Evolutionary conservation across 108 stramenopile genomes (phyloP), one percentile per base, ranked within the genome.

Genomic region (Skeletonema potamos): DNA sequence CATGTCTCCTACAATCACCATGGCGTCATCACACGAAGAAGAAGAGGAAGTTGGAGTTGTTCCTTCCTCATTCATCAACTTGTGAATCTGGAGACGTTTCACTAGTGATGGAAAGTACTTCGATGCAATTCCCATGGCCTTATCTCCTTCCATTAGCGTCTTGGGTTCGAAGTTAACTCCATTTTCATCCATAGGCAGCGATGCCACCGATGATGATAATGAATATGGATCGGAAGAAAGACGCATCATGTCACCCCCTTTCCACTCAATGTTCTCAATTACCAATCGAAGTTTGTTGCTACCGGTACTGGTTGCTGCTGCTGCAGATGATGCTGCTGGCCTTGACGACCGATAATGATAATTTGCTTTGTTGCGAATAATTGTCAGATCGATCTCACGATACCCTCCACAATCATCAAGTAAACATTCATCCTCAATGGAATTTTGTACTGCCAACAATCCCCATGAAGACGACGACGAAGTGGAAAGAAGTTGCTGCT

Each of bases 241-340:
- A 5, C 82, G 46, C 77, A 92, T 87, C 92, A 92, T 92, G 54
- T 92, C 88, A 6, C 92, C 92, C 9, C 89, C 92, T 0, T 88
- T 92, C 87, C 89, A 90, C 10, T 66, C 58, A 4, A 79, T 11
- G 48, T 72, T 51, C 0, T 64, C 27, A 10, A 22, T 62, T 37
- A 39, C 57, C 71, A 66, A 79, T 34, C 78, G 59, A 0, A 56
- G 15, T 15, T 62, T 56, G 41, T 63, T 64, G 24, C 60, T 39
- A 28, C 10, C 41, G 54, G 18, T 51, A 18, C 24, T 44, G 51
- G 32, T 32, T 54, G 44, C 64, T 22, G 46, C n/a, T 20, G 26
- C 27, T 27, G 24, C 64, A 12, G 46, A 9, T 20, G 26, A 13
- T 27, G 24, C 18, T 66, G 26, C 22, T 70, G 36, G 11, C 60